phyloP scores from a whole-genome alignment of 495 filamentous ascomycete species.

The Bryoglossum gracile region DNA sequence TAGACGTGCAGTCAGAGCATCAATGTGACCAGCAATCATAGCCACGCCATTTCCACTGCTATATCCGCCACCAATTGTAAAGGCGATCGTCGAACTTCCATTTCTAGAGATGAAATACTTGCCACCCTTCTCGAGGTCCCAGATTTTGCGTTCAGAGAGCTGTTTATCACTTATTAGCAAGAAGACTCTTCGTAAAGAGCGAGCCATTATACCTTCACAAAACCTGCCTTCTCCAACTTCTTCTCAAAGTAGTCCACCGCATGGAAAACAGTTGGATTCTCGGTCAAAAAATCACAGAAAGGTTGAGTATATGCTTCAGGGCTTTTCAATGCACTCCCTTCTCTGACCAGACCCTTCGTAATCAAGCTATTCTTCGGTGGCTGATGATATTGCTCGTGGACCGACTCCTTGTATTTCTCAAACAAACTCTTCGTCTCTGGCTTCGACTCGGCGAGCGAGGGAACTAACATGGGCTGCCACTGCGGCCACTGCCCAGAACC shows the following conservation, averaged over 20 bases:
- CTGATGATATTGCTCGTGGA: background rate
- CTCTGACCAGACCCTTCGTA: slow-evolving; percentile 4
- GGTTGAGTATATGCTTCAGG: slow-evolving; percentile 69
- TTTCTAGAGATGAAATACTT: slow-evolving; percentile 89
- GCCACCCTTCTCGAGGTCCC: slow-evolving; percentile 74
- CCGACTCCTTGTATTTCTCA: slow-evolving; percentile 12
- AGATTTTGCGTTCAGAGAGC: slow-evolving; percentile 71
- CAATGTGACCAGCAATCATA: slow-evolving; percentile 82
- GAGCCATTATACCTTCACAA: slow-evolving; percentile 44
- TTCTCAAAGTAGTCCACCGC: slow-evolving; percentile 67
- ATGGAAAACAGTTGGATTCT: slow-evolving; percentile 91
- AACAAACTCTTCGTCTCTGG: slow-evolving; percentile 7
- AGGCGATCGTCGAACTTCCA: slow-evolving; percentile 79
- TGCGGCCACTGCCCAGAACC: no score
- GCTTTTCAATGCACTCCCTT: slow-evolving; percentile 18
- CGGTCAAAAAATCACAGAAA: slow-evolving; percentile 80
- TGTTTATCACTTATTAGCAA: no score
- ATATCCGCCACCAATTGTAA: slow-evolving; percentile 74
- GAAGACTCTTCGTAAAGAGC: no score
- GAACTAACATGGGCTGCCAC: no score
- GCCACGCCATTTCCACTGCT: slow-evolving; percentile 76
- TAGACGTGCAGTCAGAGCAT: slow-evolving; percentile 78
- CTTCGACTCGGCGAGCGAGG: background rate
- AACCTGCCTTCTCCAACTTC: slow-evolving; percentile 64
- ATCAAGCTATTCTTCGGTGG: slow-evolving; percentile 4